phyloP scores from a whole-genome alignment of 352 stramenopile species.

The Phytopythium montanum region DNA sequence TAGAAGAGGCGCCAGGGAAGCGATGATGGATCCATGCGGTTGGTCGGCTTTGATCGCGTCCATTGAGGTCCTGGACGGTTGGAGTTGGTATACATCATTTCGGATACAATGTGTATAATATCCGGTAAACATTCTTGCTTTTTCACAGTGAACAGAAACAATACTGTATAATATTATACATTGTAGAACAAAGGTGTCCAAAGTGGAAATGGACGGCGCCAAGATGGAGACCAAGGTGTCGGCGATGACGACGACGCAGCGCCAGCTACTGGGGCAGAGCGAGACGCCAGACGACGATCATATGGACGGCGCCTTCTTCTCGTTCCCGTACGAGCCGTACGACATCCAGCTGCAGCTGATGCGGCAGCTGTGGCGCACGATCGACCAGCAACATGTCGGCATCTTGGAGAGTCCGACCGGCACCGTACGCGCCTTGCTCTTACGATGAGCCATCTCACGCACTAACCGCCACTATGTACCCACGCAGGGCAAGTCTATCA shows the following conservation, averaged over 20 bases:
- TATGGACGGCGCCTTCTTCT: conserved; percentile 68
- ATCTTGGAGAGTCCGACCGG: conserved; percentile 93
- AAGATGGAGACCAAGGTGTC: neutral
- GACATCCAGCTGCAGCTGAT: conserved; percentile 89
- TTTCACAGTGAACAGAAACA: too few species aligned
- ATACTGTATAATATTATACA: too few species aligned
- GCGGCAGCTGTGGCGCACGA: conserved; percentile 76
- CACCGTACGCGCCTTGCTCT: conserved; percentile 43
- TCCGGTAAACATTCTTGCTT: too few species aligned
- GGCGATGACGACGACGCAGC: neutral
- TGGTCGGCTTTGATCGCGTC: too few species aligned
- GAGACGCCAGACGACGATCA: neutral
- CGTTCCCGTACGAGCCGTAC: conserved; percentile 90
- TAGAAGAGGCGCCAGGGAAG: too few species aligned
- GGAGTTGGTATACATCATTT: too few species aligned
- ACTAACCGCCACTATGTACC: neutral
- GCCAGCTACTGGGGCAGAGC: too few species aligned
- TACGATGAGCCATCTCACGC: too few species aligned
- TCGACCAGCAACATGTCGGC: conserved; percentile 80
- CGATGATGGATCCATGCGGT: too few species aligned
- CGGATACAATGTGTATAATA: too few species aligned
- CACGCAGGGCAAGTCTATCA: conserved; percentile 88
- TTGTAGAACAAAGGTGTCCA: too few species aligned
- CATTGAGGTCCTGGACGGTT: too few species aligned
- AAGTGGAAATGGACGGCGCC: neutral